Evolutionary conservation across 2,329 filamentous ascomycete species (phyloP).

Genomic region (Cryphonectria parasitica): DNA sequence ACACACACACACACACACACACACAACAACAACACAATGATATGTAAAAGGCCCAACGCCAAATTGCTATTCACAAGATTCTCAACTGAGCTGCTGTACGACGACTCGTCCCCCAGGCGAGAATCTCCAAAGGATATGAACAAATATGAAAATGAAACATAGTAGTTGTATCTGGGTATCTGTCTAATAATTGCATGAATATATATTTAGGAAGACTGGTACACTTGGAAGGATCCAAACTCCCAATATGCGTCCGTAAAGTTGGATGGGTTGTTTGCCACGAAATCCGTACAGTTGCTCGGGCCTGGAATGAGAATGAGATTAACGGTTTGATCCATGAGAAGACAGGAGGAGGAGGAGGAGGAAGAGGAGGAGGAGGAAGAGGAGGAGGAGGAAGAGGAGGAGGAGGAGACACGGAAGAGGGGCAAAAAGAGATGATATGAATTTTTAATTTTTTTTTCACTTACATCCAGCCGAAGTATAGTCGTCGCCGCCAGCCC

Average conservation of each 20-base stretch:
- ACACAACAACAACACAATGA: too few species aligned
- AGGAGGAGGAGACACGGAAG: not conserved
- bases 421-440: not conserved
- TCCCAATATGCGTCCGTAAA: conserved; percentile 68
- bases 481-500: conserved; percentile 51
- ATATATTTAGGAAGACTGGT: conserved; percentile 42
- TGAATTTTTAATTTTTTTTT: not conserved
- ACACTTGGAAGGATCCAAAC: conserved; percentile 64
- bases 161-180: conserved; percentile 1
- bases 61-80: too few species aligned
- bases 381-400: not conserved
- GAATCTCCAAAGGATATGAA: not conserved
- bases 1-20: too few species aligned
- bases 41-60: too few species aligned
- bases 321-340: not conserved
- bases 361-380: not conserved
- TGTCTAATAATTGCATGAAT: not conserved
- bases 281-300: conserved; percentile 59
- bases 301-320: conserved; percentile 44
- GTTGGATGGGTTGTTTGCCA: conserved; percentile 58
- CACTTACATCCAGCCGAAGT: conserved; percentile 49
- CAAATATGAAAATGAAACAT: not conserved
- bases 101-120: not conserved
- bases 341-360: not conserved
- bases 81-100: too few species aligned